A percentile compares a stretch with the other conserved stretches of the same genome.
phyloP scores from a whole-genome alignment of 73 alveolate species.

The Paraurostyla sp. region DNA sequence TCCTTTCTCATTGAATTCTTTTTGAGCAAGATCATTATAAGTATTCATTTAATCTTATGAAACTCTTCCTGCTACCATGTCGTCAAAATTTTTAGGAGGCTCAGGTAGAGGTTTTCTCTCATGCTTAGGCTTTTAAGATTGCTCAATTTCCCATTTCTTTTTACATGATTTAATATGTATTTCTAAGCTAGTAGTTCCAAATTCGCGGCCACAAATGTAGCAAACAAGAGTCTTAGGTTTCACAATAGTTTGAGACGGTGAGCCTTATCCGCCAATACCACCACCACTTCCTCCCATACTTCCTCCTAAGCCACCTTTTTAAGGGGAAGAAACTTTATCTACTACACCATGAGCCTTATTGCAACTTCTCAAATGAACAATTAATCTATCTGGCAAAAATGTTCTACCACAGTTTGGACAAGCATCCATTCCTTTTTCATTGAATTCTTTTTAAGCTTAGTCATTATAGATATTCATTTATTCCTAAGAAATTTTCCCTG shows the following conservation, averaged over 20 bases:
- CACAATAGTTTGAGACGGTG: slow-evolving; percentile 1
- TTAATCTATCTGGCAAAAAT: slow-evolving; percentile 46
- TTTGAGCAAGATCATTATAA: slow-evolving; percentile 74
- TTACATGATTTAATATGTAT: slow-evolving; percentile 81
- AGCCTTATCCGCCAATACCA: neutral
- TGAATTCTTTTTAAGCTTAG: slow-evolving; percentile 60
- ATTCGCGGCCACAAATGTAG: slow-evolving; percentile 83
- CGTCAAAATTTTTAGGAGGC: slow-evolving; percentile 63
- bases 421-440: slow-evolving; percentile 67
- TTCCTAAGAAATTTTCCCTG: slow-evolving; percentile 2
- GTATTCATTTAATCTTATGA: slow-evolving; percentile 72
- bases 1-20: slow-evolving; percentile 84
- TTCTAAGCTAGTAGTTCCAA: slow-evolving; percentile 77
- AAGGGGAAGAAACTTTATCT: slow-evolving; percentile 16
- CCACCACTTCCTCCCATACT: slow-evolving; percentile 18
- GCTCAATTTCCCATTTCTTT: slow-evolving; percentile 78
- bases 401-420: slow-evolving; percentile 92
- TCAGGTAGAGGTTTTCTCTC: slow-evolving; percentile 73
- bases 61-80: slow-evolving; percentile 39
- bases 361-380: slow-evolving; percentile 63
- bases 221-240: slow-evolving; percentile 62
- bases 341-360: slow-evolving; percentile 42
- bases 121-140: slow-evolving; percentile 64
- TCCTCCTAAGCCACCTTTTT: slow-evolving; percentile 19
- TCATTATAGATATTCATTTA: slow-evolving; percentile 12